Evolutionary conservation across 768 basidiomycete genomes (phyloP).

Genomic region (Favolaschia claudopus): DNA sequence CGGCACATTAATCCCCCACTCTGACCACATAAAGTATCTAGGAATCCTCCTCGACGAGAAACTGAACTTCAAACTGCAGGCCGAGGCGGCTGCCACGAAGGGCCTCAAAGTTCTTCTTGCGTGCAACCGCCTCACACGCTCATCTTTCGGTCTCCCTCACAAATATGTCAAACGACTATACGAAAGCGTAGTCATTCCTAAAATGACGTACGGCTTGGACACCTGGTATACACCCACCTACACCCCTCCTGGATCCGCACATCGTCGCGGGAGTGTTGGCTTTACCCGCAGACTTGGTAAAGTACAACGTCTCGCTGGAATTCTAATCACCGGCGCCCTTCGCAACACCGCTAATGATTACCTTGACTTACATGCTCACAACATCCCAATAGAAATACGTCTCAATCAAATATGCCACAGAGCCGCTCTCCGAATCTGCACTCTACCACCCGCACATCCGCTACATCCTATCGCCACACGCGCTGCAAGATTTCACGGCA

Average conservation of each 20-base stretch:
- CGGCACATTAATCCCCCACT: too few species aligned
- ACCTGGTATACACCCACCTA: too few species aligned
- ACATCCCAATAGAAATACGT: not conserved
- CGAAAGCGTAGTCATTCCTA: too few species aligned
- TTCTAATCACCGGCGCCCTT: slow-evolving; percentile 9
- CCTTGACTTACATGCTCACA: not conserved
- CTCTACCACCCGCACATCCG: not conserved
- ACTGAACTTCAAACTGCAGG: too few species aligned
- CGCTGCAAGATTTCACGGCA: not conserved
- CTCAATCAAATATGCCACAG: not conserved
- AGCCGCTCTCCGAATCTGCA: not conserved
- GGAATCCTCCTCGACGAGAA: too few species aligned
- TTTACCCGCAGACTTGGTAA: not conserved
- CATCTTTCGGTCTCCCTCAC: too few species aligned
- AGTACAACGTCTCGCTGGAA: not conserved
- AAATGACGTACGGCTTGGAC: too few species aligned
- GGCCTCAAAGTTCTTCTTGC: too few species aligned
- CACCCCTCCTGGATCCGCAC: not conserved
- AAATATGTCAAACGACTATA: too few species aligned
- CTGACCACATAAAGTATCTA: too few species aligned
- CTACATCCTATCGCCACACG: not conserved
- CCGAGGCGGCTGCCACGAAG: too few species aligned
- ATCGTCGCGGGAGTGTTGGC: not conserved
- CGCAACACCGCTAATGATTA: not conserved
- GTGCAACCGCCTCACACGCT: too few species aligned